Conservation (phyloP, 2,329 filamentous ascomycete species). For the Neodidymelliopsis sp. region DNA sequence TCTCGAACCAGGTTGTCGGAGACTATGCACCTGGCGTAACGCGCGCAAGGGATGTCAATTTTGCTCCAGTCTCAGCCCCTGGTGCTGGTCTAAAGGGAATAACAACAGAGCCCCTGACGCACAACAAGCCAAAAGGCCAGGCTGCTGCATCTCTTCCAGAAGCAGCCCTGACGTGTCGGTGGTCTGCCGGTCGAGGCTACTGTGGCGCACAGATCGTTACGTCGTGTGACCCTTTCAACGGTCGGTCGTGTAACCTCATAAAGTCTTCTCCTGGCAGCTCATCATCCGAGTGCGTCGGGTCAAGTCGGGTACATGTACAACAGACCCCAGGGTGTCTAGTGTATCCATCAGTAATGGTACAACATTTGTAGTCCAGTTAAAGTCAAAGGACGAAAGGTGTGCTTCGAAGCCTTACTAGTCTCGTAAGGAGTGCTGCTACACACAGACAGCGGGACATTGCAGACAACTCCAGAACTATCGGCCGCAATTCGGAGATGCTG, state of each 20-base stretch:
- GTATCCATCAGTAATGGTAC: constrained; percentile 13
- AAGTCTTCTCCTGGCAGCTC: constrained; percentile 11
- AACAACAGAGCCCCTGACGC: constrained; percentile 9
- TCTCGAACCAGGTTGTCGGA: constrained; percentile 33
- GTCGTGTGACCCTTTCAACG: constrained; percentile 25
- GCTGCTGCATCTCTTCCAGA: constrained; percentile 27
- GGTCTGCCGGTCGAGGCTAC: constrained; percentile 21
- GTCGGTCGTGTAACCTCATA: constrained; percentile 18
- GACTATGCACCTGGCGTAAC: constrained; percentile 17
- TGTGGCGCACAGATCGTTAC: constrained; percentile 13
- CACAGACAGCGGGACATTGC: background rate
- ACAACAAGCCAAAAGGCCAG: constrained; percentile 19
- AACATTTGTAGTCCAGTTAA: constrained; percentile 9
- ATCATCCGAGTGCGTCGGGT: constrained; percentile 6
- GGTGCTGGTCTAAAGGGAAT: constrained; percentile 12
- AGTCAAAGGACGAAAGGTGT: constrained; percentile 1
- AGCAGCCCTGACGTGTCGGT: constrained; percentile 28
- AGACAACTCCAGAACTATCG: background rate
- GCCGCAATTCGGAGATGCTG: background rate
- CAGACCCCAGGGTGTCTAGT: constrained; percentile 13
- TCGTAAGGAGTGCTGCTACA: background rate
- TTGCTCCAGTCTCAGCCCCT: constrained; percentile 12
- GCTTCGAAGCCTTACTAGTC: constrained; percentile 4
- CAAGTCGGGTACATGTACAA: constrained; percentile 13
- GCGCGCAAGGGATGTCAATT: constrained; percentile 28